Evolutionary conservation across 1,139 yeast genomes (phyloP).

Genomic region (Pichia sp.): DNA sequence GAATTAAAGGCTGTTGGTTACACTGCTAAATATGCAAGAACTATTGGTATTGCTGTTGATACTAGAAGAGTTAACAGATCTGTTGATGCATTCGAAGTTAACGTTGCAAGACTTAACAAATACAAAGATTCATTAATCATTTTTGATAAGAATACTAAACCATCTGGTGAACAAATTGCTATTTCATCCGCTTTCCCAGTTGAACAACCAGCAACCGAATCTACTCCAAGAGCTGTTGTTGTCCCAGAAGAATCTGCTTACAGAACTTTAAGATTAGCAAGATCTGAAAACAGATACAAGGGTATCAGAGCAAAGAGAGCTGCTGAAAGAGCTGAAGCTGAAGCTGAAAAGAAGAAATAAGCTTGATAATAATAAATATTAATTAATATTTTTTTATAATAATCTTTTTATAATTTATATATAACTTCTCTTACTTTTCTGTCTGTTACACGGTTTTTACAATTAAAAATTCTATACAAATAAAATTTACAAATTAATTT

Average conservation of each 20-base stretch:
- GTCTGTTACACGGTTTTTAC: slow-evolving; percentile 3
- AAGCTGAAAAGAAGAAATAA: slow-evolving; percentile 98
- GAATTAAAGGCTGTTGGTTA: slow-evolving; percentile 98
- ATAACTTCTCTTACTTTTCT: slow-evolving; percentile 3
- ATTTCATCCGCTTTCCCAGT: slow-evolving; percentile 89
- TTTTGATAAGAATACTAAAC: slow-evolving; percentile 83
- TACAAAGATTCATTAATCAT: slow-evolving; percentile 94
- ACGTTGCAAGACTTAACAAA: slow-evolving; percentile 95
- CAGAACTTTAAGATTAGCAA: slow-evolving; percentile 94
- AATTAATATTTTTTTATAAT: neutral
- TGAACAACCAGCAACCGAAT: slow-evolving; percentile 66
- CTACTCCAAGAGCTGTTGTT: slow-evolving; percentile 88
- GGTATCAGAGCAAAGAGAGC: slow-evolving; percentile 99
- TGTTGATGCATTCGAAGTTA: slow-evolving; percentile 89
- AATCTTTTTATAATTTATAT: neutral
- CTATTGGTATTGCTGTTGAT: slow-evolving; percentile 98
- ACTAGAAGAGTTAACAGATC: slow-evolving; percentile 99
- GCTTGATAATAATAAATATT: slow-evolving; percentile 14
- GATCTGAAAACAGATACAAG: slow-evolving; percentile 86
- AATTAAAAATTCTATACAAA: neutral
- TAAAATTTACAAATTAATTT: neutral
- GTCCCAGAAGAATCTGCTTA: slow-evolving; percentile 81
- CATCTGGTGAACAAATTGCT: slow-evolving; percentile 66
- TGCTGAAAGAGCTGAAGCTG: slow-evolving; percentile 96
- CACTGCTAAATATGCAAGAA: slow-evolving; percentile 93